A percentile compares a stretch with the other conserved stretches of the same genome.
Evolutionary conservation across 1,284 basidiomycete species (phyloP).

Genomic region (Porogramme epimiltina): DNA sequence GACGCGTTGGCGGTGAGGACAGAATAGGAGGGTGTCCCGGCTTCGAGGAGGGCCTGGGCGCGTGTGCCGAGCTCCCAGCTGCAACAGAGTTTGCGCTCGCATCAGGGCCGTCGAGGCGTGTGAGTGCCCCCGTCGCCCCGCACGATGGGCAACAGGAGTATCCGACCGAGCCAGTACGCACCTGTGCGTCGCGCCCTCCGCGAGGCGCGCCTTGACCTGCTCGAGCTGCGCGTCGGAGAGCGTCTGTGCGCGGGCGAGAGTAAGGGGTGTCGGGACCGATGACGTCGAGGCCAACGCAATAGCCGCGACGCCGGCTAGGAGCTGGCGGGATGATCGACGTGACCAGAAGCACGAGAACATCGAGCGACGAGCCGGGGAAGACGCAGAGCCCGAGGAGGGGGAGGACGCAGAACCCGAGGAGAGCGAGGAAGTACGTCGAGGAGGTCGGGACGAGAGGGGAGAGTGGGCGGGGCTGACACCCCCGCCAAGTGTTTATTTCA

Average conservation of each 20-base stretch:
- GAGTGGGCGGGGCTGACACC: too few species aligned
- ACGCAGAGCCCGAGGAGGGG: too few species aligned
- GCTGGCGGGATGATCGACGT: background rate
- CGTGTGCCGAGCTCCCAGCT: constrained; percentile 88
- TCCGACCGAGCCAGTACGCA: constrained; percentile 27
- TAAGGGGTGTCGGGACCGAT: background rate
- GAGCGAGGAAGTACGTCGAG: too few species aligned
- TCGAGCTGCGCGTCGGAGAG: constrained; percentile 37
- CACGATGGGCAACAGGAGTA: too few species aligned
- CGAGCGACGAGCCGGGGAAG: background rate
- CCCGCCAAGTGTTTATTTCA: too few species aligned
- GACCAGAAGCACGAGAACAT: background rate
- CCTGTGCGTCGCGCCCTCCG: constrained; percentile 51
- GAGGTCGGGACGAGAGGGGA: too few species aligned
- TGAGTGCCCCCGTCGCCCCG: background rate
- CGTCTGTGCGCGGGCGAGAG: constrained; percentile 25
- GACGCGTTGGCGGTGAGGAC: constrained; percentile 50
- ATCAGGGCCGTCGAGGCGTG: background rate
- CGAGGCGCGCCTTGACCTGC: constrained; percentile 44
- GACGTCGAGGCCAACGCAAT: constrained; percentile 4
- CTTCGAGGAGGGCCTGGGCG: constrained; percentile 71
- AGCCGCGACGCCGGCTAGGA: constrained; percentile 1
- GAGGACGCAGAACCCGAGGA: too few species aligned
- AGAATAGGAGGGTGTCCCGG: constrained; percentile 62
- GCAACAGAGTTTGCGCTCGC: background rate